Conservation (phyloP, 768 basidiomycete species). For the Suillus fuscotomentosus region DNA sequence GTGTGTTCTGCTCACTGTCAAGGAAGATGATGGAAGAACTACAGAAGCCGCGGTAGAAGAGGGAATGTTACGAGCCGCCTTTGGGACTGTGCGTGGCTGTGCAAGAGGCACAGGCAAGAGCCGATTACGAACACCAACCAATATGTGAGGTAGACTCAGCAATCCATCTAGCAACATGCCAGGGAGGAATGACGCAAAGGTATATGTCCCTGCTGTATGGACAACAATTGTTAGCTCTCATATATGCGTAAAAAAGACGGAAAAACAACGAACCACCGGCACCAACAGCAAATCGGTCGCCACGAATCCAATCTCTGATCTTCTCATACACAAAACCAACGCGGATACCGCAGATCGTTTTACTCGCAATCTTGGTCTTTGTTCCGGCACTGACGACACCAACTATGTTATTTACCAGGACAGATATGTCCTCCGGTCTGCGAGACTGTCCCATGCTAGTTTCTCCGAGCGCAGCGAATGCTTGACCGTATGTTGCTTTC, state of each 20-base stretch:
- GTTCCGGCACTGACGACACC: constrained; percentile 58
- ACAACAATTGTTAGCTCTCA: constrained; percentile 11
- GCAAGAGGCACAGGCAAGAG: constrained; percentile 51
- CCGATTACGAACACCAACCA: constrained; percentile 61
- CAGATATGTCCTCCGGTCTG: constrained; percentile 52
- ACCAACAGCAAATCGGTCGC: constrained; percentile 70
- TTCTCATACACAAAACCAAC: constrained; percentile 40
- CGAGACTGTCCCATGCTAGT: constrained; percentile 38
- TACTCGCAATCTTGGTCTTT: constrained; percentile 35
- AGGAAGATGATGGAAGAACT: not conserved
- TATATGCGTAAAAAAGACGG: not conserved
- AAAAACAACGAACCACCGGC: constrained; percentile 62
- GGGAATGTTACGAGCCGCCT: constrained; percentile 12
- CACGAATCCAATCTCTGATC: constrained; percentile 56
- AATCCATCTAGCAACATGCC: constrained; percentile 60
- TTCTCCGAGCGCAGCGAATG: constrained; percentile 52
- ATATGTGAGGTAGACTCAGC: constrained; percentile 62
- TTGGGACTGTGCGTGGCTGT: constrained; percentile 30
- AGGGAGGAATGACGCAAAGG: constrained; percentile 69
- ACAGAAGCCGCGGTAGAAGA: constrained; percentile 2
- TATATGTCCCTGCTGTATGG: constrained; percentile 64
- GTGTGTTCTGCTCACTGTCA: not conserved
- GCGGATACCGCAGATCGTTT: constrained; percentile 42
- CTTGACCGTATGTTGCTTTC: constrained; percentile 68
- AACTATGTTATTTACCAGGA: constrained; percentile 59